Conservation (phyloP, 495 filamentous ascomycete species). For the Xylaria venustula region DNA sequence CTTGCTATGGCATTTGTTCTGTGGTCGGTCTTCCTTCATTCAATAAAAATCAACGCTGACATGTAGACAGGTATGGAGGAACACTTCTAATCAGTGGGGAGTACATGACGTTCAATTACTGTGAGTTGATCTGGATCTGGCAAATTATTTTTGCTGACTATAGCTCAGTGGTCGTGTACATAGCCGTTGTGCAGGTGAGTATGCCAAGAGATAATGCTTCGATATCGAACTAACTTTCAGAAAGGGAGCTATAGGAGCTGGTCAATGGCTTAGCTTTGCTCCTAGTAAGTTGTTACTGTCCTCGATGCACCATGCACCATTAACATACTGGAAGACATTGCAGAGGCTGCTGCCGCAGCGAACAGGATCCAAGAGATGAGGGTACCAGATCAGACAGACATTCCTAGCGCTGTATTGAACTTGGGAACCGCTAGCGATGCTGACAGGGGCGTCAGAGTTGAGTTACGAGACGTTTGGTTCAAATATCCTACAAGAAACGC, state of each 20-base stretch:
- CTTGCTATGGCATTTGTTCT: slow-evolving; percentile 57
- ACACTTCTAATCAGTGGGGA: slow-evolving; percentile 40
- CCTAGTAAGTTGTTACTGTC: slow-evolving; percentile 38
- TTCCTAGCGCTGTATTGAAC: slow-evolving; percentile 26
- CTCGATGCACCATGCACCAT: background rate
- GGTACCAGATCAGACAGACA: slow-evolving; percentile 16
- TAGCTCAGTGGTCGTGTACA: slow-evolving; percentile 44
- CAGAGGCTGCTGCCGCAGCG: slow-evolving; percentile 56
- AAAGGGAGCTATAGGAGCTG: slow-evolving; percentile 41
- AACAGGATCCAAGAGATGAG: slow-evolving; percentile 54
- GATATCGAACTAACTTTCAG: slow-evolving; percentile 8
- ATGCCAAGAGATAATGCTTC: background rate
- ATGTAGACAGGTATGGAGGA: slow-evolving; percentile 38
- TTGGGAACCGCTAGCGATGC: slow-evolving; percentile 33
- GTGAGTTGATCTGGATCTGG: slow-evolving; percentile 24
- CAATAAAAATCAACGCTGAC: background rate
- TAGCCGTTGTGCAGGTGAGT: slow-evolving; percentile 45
- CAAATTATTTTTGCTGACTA: slow-evolving; percentile 4
- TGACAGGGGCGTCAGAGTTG: slow-evolving; percentile 51
- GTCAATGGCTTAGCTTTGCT: slow-evolving; percentile 46
- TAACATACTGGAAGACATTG: slow-evolving; percentile 42
- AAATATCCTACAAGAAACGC: slow-evolving; percentile 55
- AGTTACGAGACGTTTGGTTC: slow-evolving; percentile 59
- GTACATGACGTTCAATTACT: slow-evolving; percentile 45
- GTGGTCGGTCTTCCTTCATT: slow-evolving; percentile 44